Evolutionary conservation across 2,329 filamentous ascomycete genomes (phyloP), one percentile per base, ranked within the genome.

Genomic region (Cercospora nicotianae): DNA sequence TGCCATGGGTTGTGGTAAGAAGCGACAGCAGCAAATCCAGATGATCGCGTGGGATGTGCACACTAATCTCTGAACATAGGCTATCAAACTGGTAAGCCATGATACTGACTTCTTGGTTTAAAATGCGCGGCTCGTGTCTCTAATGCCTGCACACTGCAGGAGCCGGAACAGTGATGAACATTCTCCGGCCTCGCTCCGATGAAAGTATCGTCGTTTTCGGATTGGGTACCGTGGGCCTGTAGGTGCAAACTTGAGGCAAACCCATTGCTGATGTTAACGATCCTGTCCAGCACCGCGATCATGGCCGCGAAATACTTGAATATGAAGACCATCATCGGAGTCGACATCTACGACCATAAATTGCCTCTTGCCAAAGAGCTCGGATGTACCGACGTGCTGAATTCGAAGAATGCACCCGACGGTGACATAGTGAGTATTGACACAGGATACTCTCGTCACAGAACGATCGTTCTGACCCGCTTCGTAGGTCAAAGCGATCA

Each of bases 311-410:
- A 71, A 31, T 70, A 68, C n/a, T 20, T 70, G 16, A 36, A 60
- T 5, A 67, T 70, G 5, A 57, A 63, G 20, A 69, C 68, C 26
- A 73, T 73, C 69, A 72, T 73, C 30, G 72, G 65, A n/a, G 69
- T 73, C 3, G 70, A 71, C 63, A 72, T 72, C 60, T 63, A 65
- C 26, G 72, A 69, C 23, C 65, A 67, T 23, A 72, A 72, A 51
- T 58, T 73, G 3, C 65, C 70, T 2, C 55, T 72, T 3, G 70
- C 70, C 3, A 62, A 63, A 53, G 69, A 73, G 39, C 36, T 71
- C 1, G 72, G 67, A 9, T 68, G 67, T 3, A 72, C 70, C 2
- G 63, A 73, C 16, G 60, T 67, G 6, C 23, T 73, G 60, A 72
- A 72, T 42, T 72, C 67, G 1, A 39, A 51, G 8, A 66, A 67